Percentiles rank a stretch among this genome's conserved stretches.
Conservation (phyloP, 495 filamentous ascomycete species). For the Lentithecium fluviatile region DNA sequence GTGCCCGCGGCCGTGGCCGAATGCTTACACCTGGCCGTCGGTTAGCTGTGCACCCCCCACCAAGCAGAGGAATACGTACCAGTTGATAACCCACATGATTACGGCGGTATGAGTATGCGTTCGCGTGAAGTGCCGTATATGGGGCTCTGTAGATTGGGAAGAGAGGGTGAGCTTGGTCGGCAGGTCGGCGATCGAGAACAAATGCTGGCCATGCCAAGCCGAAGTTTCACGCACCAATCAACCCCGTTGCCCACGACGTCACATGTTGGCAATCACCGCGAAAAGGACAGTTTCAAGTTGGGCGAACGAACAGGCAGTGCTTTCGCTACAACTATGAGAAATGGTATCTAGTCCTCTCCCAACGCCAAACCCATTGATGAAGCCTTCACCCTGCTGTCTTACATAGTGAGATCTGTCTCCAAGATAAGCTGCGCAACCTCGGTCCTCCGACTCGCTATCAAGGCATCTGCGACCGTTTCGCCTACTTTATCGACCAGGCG, state of each 20-base stretch:
- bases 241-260: too few relatives aligned
- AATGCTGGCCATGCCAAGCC: too few relatives aligned
- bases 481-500: slow-evolving; percentile 39
- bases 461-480: slow-evolving; percentile 38
- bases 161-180: too few relatives aligned
- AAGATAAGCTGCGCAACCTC: slow-evolving; percentile 36
- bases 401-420: slow-evolving; percentile 33
- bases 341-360: slow-evolving; percentile 8
- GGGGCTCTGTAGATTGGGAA: too few relatives aligned
- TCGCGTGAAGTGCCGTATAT: too few relatives aligned
- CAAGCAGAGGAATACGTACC: slow-evolving; percentile 64
- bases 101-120: too few relatives aligned
- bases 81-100: slow-evolving; percentile 91
- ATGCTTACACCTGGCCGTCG: slow-evolving; percentile 21
- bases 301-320: not conserved
- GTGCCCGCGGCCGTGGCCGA: not conserved
- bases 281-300: not conserved
- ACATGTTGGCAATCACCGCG: too few relatives aligned
- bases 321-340: not conserved
- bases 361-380: not conserved
- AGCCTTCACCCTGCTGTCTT: not conserved
- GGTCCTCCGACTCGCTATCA: slow-evolving; percentile 34
- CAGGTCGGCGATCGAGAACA: too few relatives aligned
- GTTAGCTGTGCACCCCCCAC: slow-evolving; percentile 1
- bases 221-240: too few relatives aligned